A percentile compares a stretch with the other conserved stretches of the same genome.
phyloP scores from a whole-genome alignment of 1,139 yeast species.

The Kluyveromyces sp. region DNA sequence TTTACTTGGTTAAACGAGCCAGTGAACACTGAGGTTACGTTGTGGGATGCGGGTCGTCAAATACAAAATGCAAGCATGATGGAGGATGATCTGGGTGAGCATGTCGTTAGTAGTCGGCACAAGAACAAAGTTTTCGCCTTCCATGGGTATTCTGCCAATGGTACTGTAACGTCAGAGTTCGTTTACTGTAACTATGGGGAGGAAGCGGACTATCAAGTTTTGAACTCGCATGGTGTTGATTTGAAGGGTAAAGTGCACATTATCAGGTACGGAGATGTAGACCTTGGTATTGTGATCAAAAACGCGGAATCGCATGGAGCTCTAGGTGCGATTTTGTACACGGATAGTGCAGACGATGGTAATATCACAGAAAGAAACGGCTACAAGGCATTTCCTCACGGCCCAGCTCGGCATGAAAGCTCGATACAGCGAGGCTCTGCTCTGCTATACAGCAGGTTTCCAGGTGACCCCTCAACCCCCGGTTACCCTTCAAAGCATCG shows the following conservation, averaged over 20 bases:
- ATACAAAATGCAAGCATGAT: constrained; percentile 54
- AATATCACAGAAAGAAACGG: constrained; percentile 37
- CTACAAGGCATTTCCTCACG: constrained; percentile 38
- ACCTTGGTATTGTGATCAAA: constrained; percentile 43
- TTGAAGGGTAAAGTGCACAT: constrained; percentile 48
- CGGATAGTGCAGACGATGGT: constrained; percentile 44
- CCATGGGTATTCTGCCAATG: constrained; percentile 55
- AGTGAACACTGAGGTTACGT: constrained; percentile 39
- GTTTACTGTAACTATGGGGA: constrained; percentile 66
- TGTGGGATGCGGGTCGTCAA: constrained; percentile 35
- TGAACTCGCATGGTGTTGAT: constrained; percentile 37
- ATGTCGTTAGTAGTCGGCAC: constrained; percentile 55
- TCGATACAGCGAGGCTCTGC: constrained; percentile 52
- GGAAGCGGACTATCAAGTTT: constrained; percentile 44
- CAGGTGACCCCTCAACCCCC: constrained; percentile 74
- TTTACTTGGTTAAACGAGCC: constrained; percentile 53
- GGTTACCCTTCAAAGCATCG: constrained; percentile 38
- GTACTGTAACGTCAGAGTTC: constrained; percentile 47
- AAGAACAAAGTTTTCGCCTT: constrained; percentile 44
- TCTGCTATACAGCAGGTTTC: constrained; percentile 49
- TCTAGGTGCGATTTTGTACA: constrained; percentile 48
- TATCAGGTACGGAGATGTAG: constrained; percentile 47
- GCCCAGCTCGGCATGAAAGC: constrained; percentile 41
- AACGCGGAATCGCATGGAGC: constrained; percentile 52
- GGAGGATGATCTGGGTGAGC: constrained; percentile 64